phyloP scores from a whole-genome alignment of 2,329 filamentous ascomycete genomes.

The Cytospora paraplurivora region DNA sequence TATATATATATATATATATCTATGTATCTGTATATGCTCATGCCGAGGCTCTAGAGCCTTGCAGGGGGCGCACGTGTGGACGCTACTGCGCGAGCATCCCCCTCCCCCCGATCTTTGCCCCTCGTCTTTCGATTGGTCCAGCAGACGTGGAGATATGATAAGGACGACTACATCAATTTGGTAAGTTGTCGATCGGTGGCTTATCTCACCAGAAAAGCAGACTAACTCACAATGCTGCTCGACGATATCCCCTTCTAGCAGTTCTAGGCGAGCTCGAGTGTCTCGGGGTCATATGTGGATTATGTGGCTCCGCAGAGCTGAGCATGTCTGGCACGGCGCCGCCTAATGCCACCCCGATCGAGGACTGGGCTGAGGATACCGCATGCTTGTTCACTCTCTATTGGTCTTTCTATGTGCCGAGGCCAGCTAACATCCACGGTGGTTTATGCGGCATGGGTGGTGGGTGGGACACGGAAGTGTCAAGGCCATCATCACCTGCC shows the following conservation, averaged over 20 bases:
- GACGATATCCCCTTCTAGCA: background rate
- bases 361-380: background rate
- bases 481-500: slow-evolving; percentile 20
- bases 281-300: background rate
- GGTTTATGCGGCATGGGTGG: background rate
- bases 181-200: slow-evolving; percentile 4
- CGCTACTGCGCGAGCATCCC: background rate
- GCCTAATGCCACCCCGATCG: background rate
- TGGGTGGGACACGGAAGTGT: background rate
- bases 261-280: background rate
- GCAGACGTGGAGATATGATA: slow-evolving; percentile 10
- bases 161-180: slow-evolving; percentile 12
- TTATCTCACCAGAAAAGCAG: background rate
- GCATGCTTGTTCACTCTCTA: background rate
- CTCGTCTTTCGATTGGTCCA: slow-evolving; percentile 18
- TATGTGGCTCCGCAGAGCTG: too few relatives aligned
- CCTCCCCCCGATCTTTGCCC: slow-evolving; percentile 19
- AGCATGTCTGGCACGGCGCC: background rate
- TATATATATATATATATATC: background rate
- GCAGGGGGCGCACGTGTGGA: slow-evolving; percentile 11
- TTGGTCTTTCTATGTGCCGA: slow-evolving; percentile 2
- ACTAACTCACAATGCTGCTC: background rate
- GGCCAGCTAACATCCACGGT: background rate
- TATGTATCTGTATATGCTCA: background rate
- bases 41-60: slow-evolving; percentile 18